Percentiles rank a stretch among this genome's conserved stretches.
phyloP scores from a whole-genome alignment of 2,329 filamentous ascomycete genomes.

The Thermoascus crustaceus region DNA sequence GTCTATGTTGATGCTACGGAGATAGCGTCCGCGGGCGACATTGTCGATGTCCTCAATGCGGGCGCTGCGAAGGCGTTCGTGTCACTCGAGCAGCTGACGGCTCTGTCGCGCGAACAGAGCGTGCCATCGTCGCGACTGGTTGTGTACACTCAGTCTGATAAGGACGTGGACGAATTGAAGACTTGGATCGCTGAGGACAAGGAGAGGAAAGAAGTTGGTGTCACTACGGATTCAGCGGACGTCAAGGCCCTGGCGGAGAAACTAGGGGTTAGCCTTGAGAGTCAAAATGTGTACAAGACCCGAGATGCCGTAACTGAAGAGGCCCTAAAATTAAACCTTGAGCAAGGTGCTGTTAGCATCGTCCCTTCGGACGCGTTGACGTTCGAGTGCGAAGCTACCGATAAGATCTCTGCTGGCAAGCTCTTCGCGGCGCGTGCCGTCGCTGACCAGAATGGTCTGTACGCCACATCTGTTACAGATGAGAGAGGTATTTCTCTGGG shows the following conservation, averaged over 20 bases:
- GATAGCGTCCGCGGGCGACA: constrained; percentile 60
- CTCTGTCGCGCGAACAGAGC: constrained; percentile 44
- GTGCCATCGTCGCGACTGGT: constrained; percentile 51
- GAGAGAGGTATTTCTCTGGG: constrained; percentile 77
- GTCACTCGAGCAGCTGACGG: constrained; percentile 56
- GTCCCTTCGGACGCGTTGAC: constrained; percentile 65
- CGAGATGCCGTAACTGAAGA: constrained; percentile 35
- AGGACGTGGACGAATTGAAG: constrained; percentile 31
- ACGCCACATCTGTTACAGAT: constrained; percentile 86
- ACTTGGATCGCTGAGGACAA: constrained; percentile 30
- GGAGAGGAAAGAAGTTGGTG: constrained; percentile 28
- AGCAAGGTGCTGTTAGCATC: constrained; percentile 57
- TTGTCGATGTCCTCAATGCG: constrained; percentile 72
- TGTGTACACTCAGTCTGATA: constrained; percentile 39
- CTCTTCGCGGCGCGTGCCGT: constrained; percentile 68
- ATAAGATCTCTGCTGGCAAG: constrained; percentile 58
- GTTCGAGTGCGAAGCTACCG: constrained; percentile 51
- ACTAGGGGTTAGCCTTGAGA: constrained; percentile 29
- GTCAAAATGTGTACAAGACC: constrained; percentile 33
- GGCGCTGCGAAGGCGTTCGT: constrained; percentile 84
- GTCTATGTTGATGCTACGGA: constrained; percentile 70
- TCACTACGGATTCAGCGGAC: constrained; percentile 25
- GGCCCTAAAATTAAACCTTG: constrained; percentile 41
- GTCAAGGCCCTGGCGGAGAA: constrained; percentile 34
- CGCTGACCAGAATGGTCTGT: constrained; percentile 70